These are phyloP conservation scores for Dentipellis fragilis DNA, from an alignment of 768 basidiomycete genomes.

Conservation along the genomic window DNA sequence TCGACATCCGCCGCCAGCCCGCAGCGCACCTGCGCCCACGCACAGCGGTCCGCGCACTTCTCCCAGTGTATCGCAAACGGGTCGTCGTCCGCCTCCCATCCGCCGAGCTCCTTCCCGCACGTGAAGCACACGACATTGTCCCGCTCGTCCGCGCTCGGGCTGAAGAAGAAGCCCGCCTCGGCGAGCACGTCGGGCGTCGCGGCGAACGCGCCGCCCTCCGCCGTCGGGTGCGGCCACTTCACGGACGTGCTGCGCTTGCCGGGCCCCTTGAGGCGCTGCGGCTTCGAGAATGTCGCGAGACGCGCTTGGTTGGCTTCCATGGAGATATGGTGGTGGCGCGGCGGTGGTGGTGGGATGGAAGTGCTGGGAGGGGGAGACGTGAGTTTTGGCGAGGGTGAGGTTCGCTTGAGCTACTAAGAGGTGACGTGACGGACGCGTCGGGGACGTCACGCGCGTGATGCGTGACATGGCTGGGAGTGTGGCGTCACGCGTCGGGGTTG, in stretches of 20 bases:
- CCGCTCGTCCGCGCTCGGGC: slow-evolving; percentile 52
- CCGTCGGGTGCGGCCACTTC: slow-evolving; percentile 70
- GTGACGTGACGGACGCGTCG: slow-evolving; percentile 5
- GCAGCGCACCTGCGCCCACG: slow-evolving; percentile 79
- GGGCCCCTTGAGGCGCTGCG: slow-evolving; percentile 43
- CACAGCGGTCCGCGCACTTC: slow-evolving; percentile 57
- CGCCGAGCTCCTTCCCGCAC: slow-evolving; percentile 72
- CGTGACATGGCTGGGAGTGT: neutral
- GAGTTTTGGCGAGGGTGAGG: neutral
- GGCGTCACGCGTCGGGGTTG: neutral
- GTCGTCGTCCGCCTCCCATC: slow-evolving; percentile 81
- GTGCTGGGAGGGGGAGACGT: neutral
- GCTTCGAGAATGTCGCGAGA: slow-evolving; percentile 57
- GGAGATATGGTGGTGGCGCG: neutral
- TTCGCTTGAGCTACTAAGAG: neutral
- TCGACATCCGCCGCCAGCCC: slow-evolving; percentile 51
- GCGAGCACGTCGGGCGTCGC: slow-evolving; percentile 73
- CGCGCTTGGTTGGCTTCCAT: slow-evolving; percentile 24
- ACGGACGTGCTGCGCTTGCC: slow-evolving; percentile 33
- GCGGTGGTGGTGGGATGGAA: neutral
- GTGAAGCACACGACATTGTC: slow-evolving; percentile 80
- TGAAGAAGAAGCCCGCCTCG: slow-evolving; percentile 84
- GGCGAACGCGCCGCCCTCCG: slow-evolving; percentile 28
- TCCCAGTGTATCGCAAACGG: slow-evolving; percentile 75
- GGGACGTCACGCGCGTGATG: slow-evolving; percentile 1